Percentiles rank a stretch among this genome's conserved stretches.
These are phyloP conservation scores for Teratosphaeria zuluensis DNA, from an alignment of 2,329 filamentous ascomycete species.

Conservation along the genomic window DNA sequence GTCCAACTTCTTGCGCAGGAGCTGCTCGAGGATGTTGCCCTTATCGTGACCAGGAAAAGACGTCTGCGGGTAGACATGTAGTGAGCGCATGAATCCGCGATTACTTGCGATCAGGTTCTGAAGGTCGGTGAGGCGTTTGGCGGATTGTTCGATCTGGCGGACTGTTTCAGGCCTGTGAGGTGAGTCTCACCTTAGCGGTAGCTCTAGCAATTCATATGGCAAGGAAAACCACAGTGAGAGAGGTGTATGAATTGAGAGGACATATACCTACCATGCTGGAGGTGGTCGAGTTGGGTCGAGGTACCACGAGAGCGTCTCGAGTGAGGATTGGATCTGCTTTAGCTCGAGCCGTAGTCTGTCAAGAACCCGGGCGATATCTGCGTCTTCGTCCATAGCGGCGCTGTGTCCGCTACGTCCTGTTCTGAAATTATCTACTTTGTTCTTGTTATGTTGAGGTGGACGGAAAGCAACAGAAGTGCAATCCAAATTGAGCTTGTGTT, in stretches of 20 bases:
- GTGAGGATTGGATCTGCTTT: background rate
- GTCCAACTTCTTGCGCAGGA: conserved; percentile 77
- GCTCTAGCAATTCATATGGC: background rate
- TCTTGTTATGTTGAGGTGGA: background rate
- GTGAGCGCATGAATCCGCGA: conserved; percentile 55
- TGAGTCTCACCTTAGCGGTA: background rate
- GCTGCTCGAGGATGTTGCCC: conserved; percentile 51
- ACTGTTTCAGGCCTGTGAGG: conserved; percentile 11
- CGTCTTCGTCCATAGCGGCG: background rate
- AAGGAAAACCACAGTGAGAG: background rate
- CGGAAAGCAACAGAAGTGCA: background rate
- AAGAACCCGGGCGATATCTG: background rate
- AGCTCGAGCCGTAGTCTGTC: background rate
- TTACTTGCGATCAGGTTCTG: conserved; percentile 57
- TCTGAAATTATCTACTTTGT: background rate
- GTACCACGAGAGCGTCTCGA: background rate
- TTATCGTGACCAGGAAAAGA: conserved; percentile 58
- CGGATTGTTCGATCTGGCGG: conserved; percentile 16
- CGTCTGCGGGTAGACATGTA: conserved; percentile 67
- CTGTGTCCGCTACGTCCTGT: background rate
- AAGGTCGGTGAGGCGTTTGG: conserved; percentile 57
- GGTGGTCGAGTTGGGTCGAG: background rate
- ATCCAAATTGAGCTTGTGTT: background rate
- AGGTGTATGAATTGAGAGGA: background rate
- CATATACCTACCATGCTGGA: background rate